These are phyloP conservation scores for Zostera marina DNA, from an alignment of 116 monocot genomes.

Conservation along the genomic window DNA sequence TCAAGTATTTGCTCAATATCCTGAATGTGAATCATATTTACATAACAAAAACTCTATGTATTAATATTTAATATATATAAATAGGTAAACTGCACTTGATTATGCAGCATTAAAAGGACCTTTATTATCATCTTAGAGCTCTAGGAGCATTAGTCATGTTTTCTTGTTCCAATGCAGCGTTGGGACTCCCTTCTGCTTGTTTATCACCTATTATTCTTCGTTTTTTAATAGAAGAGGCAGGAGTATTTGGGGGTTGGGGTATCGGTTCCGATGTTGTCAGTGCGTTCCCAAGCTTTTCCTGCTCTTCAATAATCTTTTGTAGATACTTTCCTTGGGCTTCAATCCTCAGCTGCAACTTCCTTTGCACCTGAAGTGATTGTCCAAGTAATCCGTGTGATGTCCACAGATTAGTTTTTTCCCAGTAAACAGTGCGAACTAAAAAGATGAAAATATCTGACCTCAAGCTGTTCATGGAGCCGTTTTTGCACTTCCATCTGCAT, in stretches of 20 bases:
- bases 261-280: slow-evolving; percentile 1
- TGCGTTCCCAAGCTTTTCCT: slow-evolving; percentile 29
- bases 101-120: too few relatives aligned
- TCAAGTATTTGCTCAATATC: not conserved
- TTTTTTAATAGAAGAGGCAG: too few relatives aligned
- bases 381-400: not conserved
- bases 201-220: too few relatives aligned
- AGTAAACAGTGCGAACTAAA: too few relatives aligned
- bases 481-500: slow-evolving; percentile 76
- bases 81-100: too few relatives aligned
- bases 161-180: too few relatives aligned
- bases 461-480: slow-evolving; percentile 54
- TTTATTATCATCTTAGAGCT: too few relatives aligned
- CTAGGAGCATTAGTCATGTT: too few relatives aligned
- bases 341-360: slow-evolving; percentile 48
- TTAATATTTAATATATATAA: too few relatives aligned
- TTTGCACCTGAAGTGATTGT: slow-evolving; percentile 33
- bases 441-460: slow-evolving; percentile 13
- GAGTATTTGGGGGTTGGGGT: not conserved
- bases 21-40: too few relatives aligned
- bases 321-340: slow-evolving; percentile 58
- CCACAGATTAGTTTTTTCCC: not conserved
- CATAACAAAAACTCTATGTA: too few relatives aligned
- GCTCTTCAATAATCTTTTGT: slow-evolving; percentile 57
- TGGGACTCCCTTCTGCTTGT: too few relatives aligned